Conservation (phyloP, 2,329 filamentous ascomycete genomes). For the Xylaria arbuscula region DNA sequence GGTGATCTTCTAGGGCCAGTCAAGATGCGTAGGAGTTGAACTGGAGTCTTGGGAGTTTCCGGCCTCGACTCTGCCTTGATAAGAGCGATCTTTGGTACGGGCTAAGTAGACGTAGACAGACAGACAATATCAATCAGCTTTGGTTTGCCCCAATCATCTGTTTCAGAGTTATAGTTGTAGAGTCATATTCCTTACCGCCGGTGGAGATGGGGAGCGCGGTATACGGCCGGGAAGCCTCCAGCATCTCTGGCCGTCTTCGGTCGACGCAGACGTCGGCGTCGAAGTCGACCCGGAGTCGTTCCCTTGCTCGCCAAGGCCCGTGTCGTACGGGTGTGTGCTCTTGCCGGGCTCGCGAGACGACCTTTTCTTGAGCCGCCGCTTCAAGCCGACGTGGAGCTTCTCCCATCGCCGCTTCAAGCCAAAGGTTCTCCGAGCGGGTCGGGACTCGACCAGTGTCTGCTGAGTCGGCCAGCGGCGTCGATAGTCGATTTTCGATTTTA, state of each 20-base stretch:
- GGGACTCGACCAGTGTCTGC: slow-evolving; percentile 45
- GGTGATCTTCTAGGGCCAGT: slow-evolving; percentile 24
- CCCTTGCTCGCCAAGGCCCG: slow-evolving; percentile 36
- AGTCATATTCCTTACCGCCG: slow-evolving; percentile 8
- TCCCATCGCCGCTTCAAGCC: slow-evolving; percentile 42
- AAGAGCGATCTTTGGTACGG: slow-evolving; percentile 14
- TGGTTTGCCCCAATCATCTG: background rate
- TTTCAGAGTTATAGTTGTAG: background rate
- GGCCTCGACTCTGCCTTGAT: slow-evolving; percentile 18
- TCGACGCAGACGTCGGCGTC: background rate
- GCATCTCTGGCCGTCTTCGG: background rate
- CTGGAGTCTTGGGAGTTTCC: slow-evolving; percentile 31
- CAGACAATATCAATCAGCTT: slow-evolving; percentile 17
- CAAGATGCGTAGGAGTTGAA: slow-evolving; percentile 27
- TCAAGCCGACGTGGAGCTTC: slow-evolving; percentile 23
- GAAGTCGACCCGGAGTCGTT: slow-evolving; percentile 14
- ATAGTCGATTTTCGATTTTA: slow-evolving; percentile 42
- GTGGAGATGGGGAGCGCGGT: background rate
- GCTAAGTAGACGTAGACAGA: slow-evolving; percentile 4
- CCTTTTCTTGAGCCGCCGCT: slow-evolving; percentile 16
- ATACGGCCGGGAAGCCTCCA: slow-evolving; percentile 14
- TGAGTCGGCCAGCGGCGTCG: slow-evolving; percentile 48
- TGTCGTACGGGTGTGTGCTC: slow-evolving; percentile 50
- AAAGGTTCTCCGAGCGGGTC: background rate
- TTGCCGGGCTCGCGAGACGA: slow-evolving; percentile 40